A percentile compares a stretch with the other conserved stretches of the same genome.
Evolutionary conservation across 768 basidiomycete genomes (phyloP).

Genomic region (Lactarius akahatsu): DNA sequence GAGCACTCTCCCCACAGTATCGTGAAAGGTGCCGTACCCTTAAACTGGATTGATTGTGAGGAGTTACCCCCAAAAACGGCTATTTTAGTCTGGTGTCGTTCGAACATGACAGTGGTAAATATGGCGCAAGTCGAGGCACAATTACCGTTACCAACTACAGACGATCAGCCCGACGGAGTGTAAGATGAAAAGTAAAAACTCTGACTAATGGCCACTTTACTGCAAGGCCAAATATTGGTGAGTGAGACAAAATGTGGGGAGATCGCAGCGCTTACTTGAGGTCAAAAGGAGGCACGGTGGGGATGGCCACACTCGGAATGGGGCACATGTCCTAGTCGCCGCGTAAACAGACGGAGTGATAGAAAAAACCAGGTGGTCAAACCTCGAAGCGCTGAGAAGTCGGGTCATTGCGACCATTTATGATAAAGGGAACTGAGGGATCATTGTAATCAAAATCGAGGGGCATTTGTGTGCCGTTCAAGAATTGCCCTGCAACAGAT

Average conservation of each 20-base stretch:
- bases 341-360: neutral
- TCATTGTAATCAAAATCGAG: constrained; percentile 34
- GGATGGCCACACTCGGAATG: constrained; percentile 29
- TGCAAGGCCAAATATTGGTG: neutral
- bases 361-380: constrained; percentile 10
- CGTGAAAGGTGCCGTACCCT: constrained; percentile 35
- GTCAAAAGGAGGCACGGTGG: constrained; percentile 20
- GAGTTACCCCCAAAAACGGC: constrained; percentile 55
- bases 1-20: neutral
- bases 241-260: neutral
- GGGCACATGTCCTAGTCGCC: constrained; percentile 37
- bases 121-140: constrained; percentile 60
- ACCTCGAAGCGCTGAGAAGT: constrained; percentile 40
- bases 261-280: constrained; percentile 12
- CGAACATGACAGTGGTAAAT: constrained; percentile 55
- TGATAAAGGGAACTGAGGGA: constrained; percentile 32
- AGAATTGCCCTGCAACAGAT: constrained; percentile 32
- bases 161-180: neutral
- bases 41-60: constrained; percentile 46
- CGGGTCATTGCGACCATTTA: constrained; percentile 36
- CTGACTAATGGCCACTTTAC: constrained; percentile 24
- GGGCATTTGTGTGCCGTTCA: constrained; percentile 35
- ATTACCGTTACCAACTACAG: constrained; percentile 24
- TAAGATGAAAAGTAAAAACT: neutral
- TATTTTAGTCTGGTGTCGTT: constrained; percentile 47